Percentiles rank a stretch among this genome's conserved stretches.
Conservation (phyloP, 2,329 filamentous ascomycete species). For the Metarhizium rileyi region DNA sequence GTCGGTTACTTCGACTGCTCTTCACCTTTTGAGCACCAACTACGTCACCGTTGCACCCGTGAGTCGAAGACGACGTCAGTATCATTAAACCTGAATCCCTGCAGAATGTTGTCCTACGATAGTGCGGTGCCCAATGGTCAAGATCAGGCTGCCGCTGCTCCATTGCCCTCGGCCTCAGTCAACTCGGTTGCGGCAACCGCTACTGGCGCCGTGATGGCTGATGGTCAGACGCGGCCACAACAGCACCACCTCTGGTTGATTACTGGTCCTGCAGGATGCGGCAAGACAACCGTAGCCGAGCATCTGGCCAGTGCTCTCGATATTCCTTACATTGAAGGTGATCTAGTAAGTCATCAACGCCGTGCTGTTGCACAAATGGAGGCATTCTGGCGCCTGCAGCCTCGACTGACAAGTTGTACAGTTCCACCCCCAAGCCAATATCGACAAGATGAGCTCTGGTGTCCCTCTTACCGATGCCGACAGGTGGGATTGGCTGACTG, state of each 20-base stretch:
- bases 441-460: conserved; percentile 82
- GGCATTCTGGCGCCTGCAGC: background rate
- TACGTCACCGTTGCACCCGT: background rate
- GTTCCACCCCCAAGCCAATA: conserved; percentile 70
- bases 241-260: conserved; percentile 71
- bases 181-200: conserved; percentile 13
- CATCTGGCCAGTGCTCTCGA: conserved; percentile 52
- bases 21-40: background rate
- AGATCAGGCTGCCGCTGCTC: background rate
- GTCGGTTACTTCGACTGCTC: background rate
- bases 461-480: conserved; percentile 84
- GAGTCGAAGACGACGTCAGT: background rate
- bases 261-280: conserved; percentile 69
- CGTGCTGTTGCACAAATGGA: background rate
- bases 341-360: conserved; percentile 45
- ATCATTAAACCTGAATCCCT: background rate
- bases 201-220: conserved; percentile 18
- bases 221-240: conserved; percentile 17
- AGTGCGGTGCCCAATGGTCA: conserved; percentile 2
- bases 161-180: conserved; percentile 1
- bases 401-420: conserved; percentile 19
- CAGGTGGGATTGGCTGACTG: conserved; percentile 93
- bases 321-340: conserved; percentile 67
- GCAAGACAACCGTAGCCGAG: conserved; percentile 67
- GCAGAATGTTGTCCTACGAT: conserved; percentile 6